Conservation (phyloP, 768 basidiomycete species). For the Hericium erinaceus region DNA sequence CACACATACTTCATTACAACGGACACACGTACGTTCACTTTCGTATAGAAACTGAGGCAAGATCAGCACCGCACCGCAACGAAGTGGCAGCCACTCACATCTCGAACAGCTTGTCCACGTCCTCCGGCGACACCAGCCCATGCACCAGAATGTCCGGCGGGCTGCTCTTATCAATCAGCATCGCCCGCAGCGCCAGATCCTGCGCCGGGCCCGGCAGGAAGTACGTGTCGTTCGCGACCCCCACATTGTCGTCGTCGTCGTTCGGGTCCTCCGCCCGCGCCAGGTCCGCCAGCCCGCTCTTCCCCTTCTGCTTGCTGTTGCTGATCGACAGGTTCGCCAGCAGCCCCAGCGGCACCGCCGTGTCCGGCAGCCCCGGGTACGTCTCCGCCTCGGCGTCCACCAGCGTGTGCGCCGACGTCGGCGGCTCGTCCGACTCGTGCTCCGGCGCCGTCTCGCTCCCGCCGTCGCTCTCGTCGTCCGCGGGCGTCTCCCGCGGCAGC, state of each 20-base stretch:
- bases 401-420: constrained; percentile 15
- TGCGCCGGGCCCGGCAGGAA: constrained; percentile 77
- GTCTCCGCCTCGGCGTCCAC: constrained; percentile 33
- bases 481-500: constrained; percentile 11
- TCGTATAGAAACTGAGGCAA: constrained; percentile 52
- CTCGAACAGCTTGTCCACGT: constrained; percentile 77
- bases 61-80: not conserved
- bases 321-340: constrained; percentile 65
- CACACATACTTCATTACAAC: constrained; percentile 39
- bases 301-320: constrained; percentile 35
- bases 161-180: constrained; percentile 67
- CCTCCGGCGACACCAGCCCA: constrained; percentile 65
- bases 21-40: constrained; percentile 48
- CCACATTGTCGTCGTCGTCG: constrained; percentile 29
- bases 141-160: constrained; percentile 79
- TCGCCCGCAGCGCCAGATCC: constrained; percentile 58
- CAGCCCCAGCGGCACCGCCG: constrained; percentile 65
- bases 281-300: constrained; percentile 21
- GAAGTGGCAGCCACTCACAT: constrained; percentile 42
- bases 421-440: constrained; percentile 8
- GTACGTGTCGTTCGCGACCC: constrained; percentile 72
- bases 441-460: constrained; percentile 9
- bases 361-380: constrained; percentile 47
- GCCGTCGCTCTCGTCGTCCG: constrained; percentile 20
- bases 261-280: constrained; percentile 5